Conservation (phyloP, 768 basidiomycete species). For the Boletus insuetus region DNA sequence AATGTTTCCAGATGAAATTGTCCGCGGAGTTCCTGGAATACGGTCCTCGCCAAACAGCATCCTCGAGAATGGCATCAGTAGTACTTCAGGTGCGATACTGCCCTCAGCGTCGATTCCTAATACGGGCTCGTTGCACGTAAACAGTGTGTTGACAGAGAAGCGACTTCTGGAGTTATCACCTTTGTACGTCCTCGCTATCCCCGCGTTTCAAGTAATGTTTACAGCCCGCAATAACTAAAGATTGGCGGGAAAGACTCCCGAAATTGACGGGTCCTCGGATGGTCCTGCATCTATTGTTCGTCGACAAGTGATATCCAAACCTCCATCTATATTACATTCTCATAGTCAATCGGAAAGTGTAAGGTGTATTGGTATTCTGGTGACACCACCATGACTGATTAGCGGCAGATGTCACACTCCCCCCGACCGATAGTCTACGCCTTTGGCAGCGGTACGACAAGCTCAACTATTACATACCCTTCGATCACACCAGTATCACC, state of each 20-base stretch:
- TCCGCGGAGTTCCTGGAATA: slow-evolving; percentile 21
- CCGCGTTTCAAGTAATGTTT: slow-evolving; percentile 5
- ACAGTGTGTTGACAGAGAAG: slow-evolving; percentile 19
- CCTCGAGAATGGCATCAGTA: slow-evolving; percentile 25
- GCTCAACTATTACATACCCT: slow-evolving; percentile 55
- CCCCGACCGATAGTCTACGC: slow-evolving; percentile 34
- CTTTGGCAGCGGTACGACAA: slow-evolving; percentile 36
- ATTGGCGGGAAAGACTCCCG: slow-evolving; percentile 11
- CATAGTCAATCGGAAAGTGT: slow-evolving; percentile 53
- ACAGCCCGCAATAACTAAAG: slow-evolving; percentile 15
- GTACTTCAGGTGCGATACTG: slow-evolving; percentile 27
- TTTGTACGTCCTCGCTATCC: slow-evolving; percentile 18
- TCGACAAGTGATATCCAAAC: slow-evolving; percentile 42
- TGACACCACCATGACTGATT: slow-evolving; percentile 14
- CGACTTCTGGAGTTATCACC: slow-evolving; percentile 17
- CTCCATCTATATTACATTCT: slow-evolving; percentile 43
- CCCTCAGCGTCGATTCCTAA: slow-evolving; percentile 17
- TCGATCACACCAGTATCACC: slow-evolving; percentile 41
- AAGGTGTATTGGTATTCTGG: slow-evolving; percentile 15
- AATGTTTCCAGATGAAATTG: slow-evolving; percentile 46
- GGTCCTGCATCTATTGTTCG: slow-evolving; percentile 25
- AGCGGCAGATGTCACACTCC: slow-evolving; percentile 35
- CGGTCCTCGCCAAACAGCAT: slow-evolving; percentile 17
- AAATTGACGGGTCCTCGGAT: slow-evolving; percentile 13
- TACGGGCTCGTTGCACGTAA: slow-evolving; percentile 6